Base-by-base conservation (phyloP, 75 land plant genomes). In the Selaginella tamariscina region DNA sequence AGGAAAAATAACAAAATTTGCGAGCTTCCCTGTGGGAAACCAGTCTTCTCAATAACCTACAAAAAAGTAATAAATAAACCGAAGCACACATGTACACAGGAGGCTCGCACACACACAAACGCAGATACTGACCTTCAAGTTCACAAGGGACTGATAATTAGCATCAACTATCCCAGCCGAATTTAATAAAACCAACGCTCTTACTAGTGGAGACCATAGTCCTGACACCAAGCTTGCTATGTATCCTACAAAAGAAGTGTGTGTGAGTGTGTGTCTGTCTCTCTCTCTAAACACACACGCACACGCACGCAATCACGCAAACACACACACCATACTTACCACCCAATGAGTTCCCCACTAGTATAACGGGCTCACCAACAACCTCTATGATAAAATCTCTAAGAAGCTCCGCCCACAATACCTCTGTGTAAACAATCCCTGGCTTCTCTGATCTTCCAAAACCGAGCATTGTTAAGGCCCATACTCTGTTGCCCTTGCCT, bases 401-500 rank as follows among this genome's bases (percentile, higher is more conserved):
- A 64, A 92, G 30, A 13, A 88, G 69, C 76, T 92, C 94, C 54
- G 89, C 85, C 97, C 93, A 92, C 66, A 88, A 65, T 44, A 82
- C 75, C 71, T 92, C 94, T 29, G 85, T 78, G 64, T 92, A 92
- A 1, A 74, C 56, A 64, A 83, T 66, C 65, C 82, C 85, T 32
- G 97, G 97, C 73, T 92, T 92, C 71, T 88, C 97, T 56, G 94
- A 92, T 62, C 77, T 83, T 32, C 97, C 97, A 81, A 92, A 92
- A 15, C 98, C 98, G 5, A 92, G 54, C 57, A 92, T 65, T 22
- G 98, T 89, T 11, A 88, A 64, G 55, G 95, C 98, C 82, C 84
- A 92, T 33, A 92, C 90, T n/a, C 81, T 78, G 55, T 84, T 72
- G 55, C 87, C 90, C 49, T 63, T 65, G 33, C 78, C 75, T 56